Base-by-base conservation (phyloP, 2,329 filamentous ascomycete species). In the Pseudovirgaria hyperparasitica region DNA sequence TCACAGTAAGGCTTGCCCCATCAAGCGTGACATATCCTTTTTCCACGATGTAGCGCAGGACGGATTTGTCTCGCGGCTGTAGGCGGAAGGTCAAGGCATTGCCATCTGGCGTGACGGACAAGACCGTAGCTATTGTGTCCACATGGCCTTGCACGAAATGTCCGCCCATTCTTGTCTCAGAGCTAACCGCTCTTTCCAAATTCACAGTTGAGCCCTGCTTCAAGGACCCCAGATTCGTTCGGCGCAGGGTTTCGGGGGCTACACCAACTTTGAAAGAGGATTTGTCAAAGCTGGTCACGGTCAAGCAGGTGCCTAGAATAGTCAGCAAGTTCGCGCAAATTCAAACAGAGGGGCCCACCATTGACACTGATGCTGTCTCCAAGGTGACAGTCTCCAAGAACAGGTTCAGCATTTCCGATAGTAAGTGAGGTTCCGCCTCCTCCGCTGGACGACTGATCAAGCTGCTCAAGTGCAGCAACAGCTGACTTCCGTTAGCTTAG, bases 81-180 rank as follows among this genome's bases (percentile, higher is more conserved):
- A 98, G 75, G 19, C 87, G 72, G 54, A 96, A 80, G 1, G 82
- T 92, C 34, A 92, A 55, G 5, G 90, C 82, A 57, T 96, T 93
- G 31, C 87, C 85, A 55, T 98, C 90, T 3, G 76, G 74, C 11
- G 69, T 75, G 19, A 80, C 70, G 22, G 70, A 69, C 20, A 76
- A 49, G 34, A 98, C 80, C 22, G 68, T 70, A 0, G 87, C 90
- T 20, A 78, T 74, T 8, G 84, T 87, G 56, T 98, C 92, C 34
- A 98, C 87, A 55, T 98, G 90, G 21, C 90, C 90, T 59, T 98
- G 92, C 17, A 96, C 87, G 46, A 96, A 93, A 60, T 98, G 90
- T 1, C 90, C 90, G 24, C 92, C 90, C 84, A 98, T 96, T 29
- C 90, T 82, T 23, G 87, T 94, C 44, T 80, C 72, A 4, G 85